Base-by-base conservation (phyloP, 352 stramenopile genomes). In the Hyaloperonospora arabidopsidis region DNA sequence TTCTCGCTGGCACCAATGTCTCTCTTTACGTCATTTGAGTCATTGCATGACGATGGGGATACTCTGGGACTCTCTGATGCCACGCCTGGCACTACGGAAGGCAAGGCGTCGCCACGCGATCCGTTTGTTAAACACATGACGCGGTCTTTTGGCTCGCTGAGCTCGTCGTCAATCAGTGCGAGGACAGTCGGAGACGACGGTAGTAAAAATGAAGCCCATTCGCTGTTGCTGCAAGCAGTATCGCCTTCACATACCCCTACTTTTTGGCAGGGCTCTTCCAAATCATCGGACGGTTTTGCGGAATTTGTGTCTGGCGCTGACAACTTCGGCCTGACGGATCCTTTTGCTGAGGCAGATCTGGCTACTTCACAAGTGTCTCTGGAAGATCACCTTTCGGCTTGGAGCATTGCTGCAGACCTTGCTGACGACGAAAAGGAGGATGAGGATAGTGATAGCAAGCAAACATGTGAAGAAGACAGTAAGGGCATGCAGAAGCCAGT, bases 221-320 rank as follows among this genome's bases (percentile, higher is more conserved):
- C 54, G 5, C 61, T 52, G n/a, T 59, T 69, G 50, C 54, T 22
- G 39, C 58, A 47, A 7, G 18, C 21, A 35, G 34, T 38, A 23
- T 65, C 61, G 0, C 41, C 66, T 28, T 59, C 58, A 25, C 72
- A 63, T 13, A 59, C 69, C 15, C 59, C 66, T 8, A 29, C 66
- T 13, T 73, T 66, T 29, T 39, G 71, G n/a, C 55, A 36, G 32
- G 58, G 67, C n/a, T 75, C 66, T n/a, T 68, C 66, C 13, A 58
- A 49, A 15, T 61, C 59, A 49, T 49, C 43, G 17, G 52, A 63
- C 18, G 49, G 41, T 0, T 60, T 69, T 15, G 19, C 58, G 34
- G 54, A 57, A 6, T 61, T 67, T 52, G 28, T 45, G 18, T 28
- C 60, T 45, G 45, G 14, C 39, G 44, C 36, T 36, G 49, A 67